phyloP scores from a whole-genome alignment of 345 rosid species.

The Stellera chamaejasme region DNA sequence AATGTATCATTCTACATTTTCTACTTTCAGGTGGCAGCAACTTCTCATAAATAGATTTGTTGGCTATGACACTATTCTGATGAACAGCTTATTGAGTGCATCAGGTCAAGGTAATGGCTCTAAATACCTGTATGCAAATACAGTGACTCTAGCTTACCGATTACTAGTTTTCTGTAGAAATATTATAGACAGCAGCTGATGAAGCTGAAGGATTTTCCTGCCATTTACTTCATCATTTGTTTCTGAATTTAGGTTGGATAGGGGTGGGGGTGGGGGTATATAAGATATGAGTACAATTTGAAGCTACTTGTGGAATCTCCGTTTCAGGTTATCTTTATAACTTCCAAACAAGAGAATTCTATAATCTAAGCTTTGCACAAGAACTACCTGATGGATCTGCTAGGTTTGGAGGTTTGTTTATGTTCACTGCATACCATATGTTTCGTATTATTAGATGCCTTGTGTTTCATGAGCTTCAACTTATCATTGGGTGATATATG shows the following conservation, averaged over 20 bases:
- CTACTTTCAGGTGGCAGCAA: conserved; percentile 94
- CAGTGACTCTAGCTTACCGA: too few relatives aligned
- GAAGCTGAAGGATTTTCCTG: not conserved
- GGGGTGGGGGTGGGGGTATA: too few relatives aligned
- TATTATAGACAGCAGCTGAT: not conserved
- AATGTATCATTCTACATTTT: conserved; percentile 6
- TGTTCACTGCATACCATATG: not conserved
- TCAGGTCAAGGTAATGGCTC: conserved; percentile 77
- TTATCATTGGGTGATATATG: not conserved
- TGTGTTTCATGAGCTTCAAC: not conserved
- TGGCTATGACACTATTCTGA: conserved; percentile 98
- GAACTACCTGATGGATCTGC: conserved; percentile 77
- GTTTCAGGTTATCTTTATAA: conserved; percentile 80
- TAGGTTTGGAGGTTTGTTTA: conserved; percentile 74
- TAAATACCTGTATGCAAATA: too few relatives aligned
- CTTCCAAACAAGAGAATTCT: conserved; percentile 83
- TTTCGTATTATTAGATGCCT: too few relatives aligned
- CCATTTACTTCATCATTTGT: too few relatives aligned
- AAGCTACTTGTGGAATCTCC: conserved; percentile 7
- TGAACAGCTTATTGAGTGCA: conserved; percentile 84
- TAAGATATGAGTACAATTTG: too few relatives aligned
- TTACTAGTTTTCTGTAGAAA: too few relatives aligned
- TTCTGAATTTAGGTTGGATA: too few relatives aligned
- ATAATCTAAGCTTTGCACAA: conserved; percentile 87
- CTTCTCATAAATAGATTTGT: conserved; percentile 96